Evolutionary conservation across 2,329 filamentous ascomycete species (phyloP), one percentile per base, ranked within the genome.

Genomic region (Zalaria obscura): DNA sequence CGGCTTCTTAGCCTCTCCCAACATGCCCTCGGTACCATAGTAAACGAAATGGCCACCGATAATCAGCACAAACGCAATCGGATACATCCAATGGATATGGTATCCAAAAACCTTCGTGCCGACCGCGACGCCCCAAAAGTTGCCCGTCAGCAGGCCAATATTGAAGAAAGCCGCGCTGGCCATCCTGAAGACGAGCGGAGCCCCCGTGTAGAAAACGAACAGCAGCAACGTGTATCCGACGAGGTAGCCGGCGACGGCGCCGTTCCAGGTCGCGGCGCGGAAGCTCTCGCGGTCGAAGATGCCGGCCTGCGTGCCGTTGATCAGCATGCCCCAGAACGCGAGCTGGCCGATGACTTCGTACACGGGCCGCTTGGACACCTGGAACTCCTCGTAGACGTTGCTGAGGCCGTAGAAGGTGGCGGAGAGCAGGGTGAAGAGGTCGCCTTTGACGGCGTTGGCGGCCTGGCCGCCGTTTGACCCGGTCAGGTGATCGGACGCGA

Each of bases 91-190:
- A 65, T 94, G 83, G 44, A 98, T 76, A 34, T 63, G 63, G 52
- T 83, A 75, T 36, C 80, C 76, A 55, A 98, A 93, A 38, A 96
- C 83, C 57, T 80, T 74, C 51, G 93, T 76, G 39, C 91, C 91
- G 52, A 98, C 89, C 50, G 93, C 82, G 47, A 93, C 82, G 49
- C 87, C 88, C 91, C 91, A 98, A 67, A 96, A 96, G 65, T 93
- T 95, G 52, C 80, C 85, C 2, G 91, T 96, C 45, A 98, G 70
- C 49, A 98, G 69, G 5, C 83, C 89, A 55, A 96, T 93, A 63
- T 98, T 93, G 69, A 95, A 93, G 65, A 98, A 95, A 18, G 88
- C 89, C 3, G 91, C 91, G 10, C 77, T 83, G 27, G 83, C 83
- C 67, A 96, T 82, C 49, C 91, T 84, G 63, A 96, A 80, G 48